Percentiles rank a stretch among this genome's conserved stretches.
phyloP scores from a whole-genome alignment of 768 basidiomycete species.

The Psilocybe subaeruginosa region DNA sequence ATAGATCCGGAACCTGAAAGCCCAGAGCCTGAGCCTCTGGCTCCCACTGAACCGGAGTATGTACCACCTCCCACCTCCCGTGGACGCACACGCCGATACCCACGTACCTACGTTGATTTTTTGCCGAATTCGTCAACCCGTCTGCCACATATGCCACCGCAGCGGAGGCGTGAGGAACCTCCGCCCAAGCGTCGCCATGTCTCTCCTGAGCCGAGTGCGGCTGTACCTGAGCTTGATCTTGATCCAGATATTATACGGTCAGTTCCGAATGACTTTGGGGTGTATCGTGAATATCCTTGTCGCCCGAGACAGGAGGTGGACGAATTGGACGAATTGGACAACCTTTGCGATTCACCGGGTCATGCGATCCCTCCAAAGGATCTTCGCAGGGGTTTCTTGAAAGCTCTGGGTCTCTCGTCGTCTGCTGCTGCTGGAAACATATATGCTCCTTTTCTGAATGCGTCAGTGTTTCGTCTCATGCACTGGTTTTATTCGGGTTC shows the following conservation, averaged over 20 bases:
- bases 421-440: not conserved
- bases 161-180: not conserved
- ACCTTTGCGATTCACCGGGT: not conserved
- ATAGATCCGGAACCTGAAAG: too few species aligned
- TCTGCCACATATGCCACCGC: not conserved
- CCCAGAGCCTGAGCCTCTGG: too few species aligned
- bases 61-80: too few species aligned
- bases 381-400: not conserved
- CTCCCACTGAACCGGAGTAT: too few species aligned
- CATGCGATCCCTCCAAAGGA: not conserved
- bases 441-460: conserved; percentile 27
- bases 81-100: too few species aligned
- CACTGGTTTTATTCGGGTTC: conserved; percentile 34
- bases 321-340: not conserved
- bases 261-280: not conserved
- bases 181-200: not conserved
- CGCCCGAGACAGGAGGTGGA: not conserved
- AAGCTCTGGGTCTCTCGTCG: not conserved
- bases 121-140: not conserved
- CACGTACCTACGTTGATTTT: too few species aligned
- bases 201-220: not conserved
- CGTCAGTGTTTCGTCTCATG: conserved; percentile 28
- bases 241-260: not conserved
- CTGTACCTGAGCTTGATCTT: not conserved
- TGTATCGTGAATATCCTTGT: not conserved